Conservation (phyloP, 441 rosid genomes). For the Pelargonium australe region DNA sequence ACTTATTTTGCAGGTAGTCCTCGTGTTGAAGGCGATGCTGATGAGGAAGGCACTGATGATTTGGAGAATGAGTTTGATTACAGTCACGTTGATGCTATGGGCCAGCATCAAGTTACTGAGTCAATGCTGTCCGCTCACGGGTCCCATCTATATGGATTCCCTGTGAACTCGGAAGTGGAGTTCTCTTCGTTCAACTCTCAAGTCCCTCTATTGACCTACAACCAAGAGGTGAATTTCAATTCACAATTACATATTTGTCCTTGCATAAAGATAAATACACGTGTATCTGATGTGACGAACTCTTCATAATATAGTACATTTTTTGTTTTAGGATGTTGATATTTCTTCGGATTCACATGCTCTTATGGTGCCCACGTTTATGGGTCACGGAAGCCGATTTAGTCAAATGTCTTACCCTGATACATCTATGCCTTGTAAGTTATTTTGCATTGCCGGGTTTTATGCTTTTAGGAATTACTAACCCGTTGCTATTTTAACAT, state of each 20-base stretch:
- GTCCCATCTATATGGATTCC: conserved; percentile 25
- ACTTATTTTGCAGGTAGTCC: conserved; percentile 46
- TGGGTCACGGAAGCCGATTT: conserved; percentile 37
- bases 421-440: conserved; percentile 48
- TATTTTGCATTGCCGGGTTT: conserved; percentile 2
- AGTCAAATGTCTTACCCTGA: conserved; percentile 50
- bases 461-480: neutral
- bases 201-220: conserved; percentile 57
- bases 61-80: conserved; percentile 61
- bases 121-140: conserved; percentile 39
- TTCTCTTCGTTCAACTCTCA: conserved; percentile 35
- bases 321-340: conserved; percentile 40
- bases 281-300: neutral
- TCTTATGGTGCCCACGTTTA: conserved; percentile 52
- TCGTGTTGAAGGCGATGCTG: conserved; percentile 78
- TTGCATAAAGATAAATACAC: neutral
- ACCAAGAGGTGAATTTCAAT: conserved; percentile 42
- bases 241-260: conserved; percentile 11
- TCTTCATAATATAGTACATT: neutral
- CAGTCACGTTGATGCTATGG: conserved; percentile 29
- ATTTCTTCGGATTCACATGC: conserved; percentile 59
- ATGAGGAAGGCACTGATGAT: conserved; percentile 69
- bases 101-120: conserved; percentile 41
- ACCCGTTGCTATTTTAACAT: conserved; percentile 5
- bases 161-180: conserved; percentile 45